Percentiles rank a stretch among this genome's conserved stretches.
These are phyloP conservation scores for Exophiala oligosperma DNA, from an alignment of 2,329 filamentous ascomycete genomes.

Conservation along the genomic window DNA sequence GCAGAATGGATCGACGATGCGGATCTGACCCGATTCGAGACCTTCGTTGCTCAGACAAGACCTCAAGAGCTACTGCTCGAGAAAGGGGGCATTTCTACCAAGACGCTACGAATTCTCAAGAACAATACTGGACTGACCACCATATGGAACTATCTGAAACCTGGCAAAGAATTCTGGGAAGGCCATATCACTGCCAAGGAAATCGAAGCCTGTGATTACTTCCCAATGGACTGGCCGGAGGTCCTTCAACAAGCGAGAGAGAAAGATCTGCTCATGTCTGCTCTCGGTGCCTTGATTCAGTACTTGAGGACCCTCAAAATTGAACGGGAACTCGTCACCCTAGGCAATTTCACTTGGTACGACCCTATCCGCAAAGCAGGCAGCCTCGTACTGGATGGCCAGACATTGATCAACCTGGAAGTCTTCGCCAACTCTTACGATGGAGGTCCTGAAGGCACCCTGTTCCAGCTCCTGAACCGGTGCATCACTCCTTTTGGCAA, in stretches of 20 bases:
- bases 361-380: conserved; percentile 88
- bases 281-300: conserved; percentile 82
- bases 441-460: conserved; percentile 77
- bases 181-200: conserved; percentile 80
- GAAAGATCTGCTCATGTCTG: conserved; percentile 84
- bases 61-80: conserved; percentile 88
- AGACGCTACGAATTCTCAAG: conserved; percentile 87
- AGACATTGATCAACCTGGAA: conserved; percentile 97
- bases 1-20: conserved; percentile 88
- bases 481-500: conserved; percentile 98
- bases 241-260: conserved; percentile 69
- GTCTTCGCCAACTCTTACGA: conserved; percentile 92
- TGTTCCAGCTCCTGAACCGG: conserved; percentile 87
- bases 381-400: conserved; percentile 88
- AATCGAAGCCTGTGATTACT: conserved; percentile 77
- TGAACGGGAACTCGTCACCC: conserved; percentile 80
- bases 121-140: conserved; percentile 92
- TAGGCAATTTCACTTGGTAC: conserved; percentile 89
- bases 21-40: conserved; percentile 96
- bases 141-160: conserved; percentile 91
- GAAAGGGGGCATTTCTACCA: conserved; percentile 82
- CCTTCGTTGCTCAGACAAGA: conserved; percentile 86
- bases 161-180: conserved; percentile 86
- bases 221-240: conserved; percentile 76
- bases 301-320: conserved; percentile 87